Conservation (phyloP, 1,139 yeast genomes). For the Sugiyamaella novakii region DNA sequence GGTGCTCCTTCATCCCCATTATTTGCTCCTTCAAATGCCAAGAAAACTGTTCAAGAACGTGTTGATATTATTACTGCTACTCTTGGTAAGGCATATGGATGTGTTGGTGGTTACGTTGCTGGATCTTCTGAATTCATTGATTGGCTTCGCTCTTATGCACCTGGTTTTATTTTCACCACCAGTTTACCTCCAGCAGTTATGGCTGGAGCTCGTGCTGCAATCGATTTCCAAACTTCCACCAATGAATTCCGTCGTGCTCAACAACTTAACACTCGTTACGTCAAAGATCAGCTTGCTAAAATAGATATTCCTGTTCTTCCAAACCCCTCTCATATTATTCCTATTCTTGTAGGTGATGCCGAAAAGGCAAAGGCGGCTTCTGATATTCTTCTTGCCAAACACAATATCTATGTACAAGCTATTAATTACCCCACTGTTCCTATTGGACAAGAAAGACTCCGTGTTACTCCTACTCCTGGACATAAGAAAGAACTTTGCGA, state of each 20-base stretch:
- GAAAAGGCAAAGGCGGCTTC: conserved; percentile 88
- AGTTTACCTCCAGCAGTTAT: conserved; percentile 95
- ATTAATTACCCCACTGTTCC: conserved; percentile 98
- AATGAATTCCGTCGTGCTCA: conserved; percentile 78
- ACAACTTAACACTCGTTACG: conserved; percentile 83
- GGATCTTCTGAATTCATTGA: conserved; percentile 83
- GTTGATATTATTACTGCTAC: conserved; percentile 97
- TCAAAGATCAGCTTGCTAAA: conserved; percentile 66
- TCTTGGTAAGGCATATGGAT: conserved; percentile 93
- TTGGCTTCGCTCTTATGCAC: conserved; percentile 95
- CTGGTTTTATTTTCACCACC: conserved; percentile 96
- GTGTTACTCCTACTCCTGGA: conserved; percentile 98
- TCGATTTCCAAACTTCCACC: conserved; percentile 79
- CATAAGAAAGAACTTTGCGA: conserved; percentile 78
- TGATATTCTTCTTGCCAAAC: conserved; percentile 79
- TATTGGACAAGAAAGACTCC: conserved; percentile 90
- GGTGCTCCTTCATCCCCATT: conserved; percentile 11
- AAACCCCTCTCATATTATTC: conserved; percentile 96
- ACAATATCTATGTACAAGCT: conserved; percentile 93
- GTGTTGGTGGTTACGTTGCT: conserved; percentile 97
- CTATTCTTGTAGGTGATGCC: conserved; percentile 93
- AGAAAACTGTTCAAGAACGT: conserved; percentile 79
- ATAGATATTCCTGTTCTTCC: conserved; percentile 94
- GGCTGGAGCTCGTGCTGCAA: conserved; percentile 92
- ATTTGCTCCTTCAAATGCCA: conserved; percentile 21